Percentiles rank a stretch among this genome's conserved stretches.
Conservation (phyloP, 2,329 filamentous ascomycete genomes). For the Didymella arachidicola region DNA sequence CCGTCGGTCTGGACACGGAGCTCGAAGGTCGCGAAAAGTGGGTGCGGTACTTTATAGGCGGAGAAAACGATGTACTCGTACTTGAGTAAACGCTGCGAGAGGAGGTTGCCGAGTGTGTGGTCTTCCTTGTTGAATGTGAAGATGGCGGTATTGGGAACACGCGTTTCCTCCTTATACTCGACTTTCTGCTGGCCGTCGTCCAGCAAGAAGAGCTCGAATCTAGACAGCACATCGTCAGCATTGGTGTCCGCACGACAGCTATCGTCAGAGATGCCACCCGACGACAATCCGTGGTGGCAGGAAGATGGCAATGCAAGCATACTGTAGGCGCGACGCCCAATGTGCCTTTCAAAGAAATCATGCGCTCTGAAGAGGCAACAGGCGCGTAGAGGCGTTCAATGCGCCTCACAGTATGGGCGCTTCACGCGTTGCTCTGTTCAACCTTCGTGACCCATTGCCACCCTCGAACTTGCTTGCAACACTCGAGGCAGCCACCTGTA, state of each 20-base stretch:
- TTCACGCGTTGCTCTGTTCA: background rate
- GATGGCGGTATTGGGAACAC: slow-evolving; percentile 92
- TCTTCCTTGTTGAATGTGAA: slow-evolving; percentile 98
- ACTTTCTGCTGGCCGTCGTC: slow-evolving; percentile 92
- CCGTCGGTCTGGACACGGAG: slow-evolving; percentile 94
- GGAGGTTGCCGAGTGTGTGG: slow-evolving; percentile 90
- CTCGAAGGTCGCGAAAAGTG: slow-evolving; percentile 61
- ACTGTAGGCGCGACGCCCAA: background rate
- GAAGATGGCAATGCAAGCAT: background rate
- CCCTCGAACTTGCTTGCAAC: background rate
- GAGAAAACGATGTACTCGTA: slow-evolving; percentile 86
- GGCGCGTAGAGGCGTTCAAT: background rate
- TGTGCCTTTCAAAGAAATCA: background rate
- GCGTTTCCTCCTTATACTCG: slow-evolving; percentile 84
- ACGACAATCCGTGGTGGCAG: background rate
- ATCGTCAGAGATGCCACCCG: background rate
- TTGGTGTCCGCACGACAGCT: background rate
- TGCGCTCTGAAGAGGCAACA: background rate
- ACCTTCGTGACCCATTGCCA: background rate
- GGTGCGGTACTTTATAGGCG: slow-evolving; percentile 77
- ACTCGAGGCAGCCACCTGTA: background rate
- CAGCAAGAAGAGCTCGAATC: slow-evolving; percentile 93
- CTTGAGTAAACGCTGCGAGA: slow-evolving; percentile 84
- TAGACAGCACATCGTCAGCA: slow-evolving; percentile 6
- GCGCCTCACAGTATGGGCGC: background rate